Evolutionary conservation across 31 red algal species (phyloP), one percentile per base, ranked within the genome.

Genomic region (Odonthalia washingtoniensis): DNA sequence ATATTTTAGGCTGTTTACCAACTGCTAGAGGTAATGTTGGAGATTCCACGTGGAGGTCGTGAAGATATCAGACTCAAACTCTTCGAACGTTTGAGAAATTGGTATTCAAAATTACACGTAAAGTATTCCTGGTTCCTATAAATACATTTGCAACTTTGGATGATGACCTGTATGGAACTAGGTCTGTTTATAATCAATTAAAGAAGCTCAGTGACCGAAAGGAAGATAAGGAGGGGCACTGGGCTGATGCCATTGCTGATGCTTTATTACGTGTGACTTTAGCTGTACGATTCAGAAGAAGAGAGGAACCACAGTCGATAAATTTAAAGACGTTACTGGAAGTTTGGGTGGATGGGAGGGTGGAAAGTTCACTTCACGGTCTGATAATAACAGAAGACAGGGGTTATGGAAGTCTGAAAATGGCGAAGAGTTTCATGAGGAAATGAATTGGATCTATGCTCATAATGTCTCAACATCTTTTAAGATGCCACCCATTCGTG

Each of bases 101-200:
- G 66, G 9, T 26, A 6, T 36, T 21, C 66, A 70, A 36, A 28
- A 36, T 33, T 6, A 21, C 66, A 70, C 66, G 66, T 9, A 70
- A 12, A 70, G 27, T 70, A 12, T 70, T 36, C 33, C 33, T 70
- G 5, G 28, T 26, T 28, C 66, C 9, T 6, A 9, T 30, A 6
- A 6, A 70, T 28, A 28, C 33, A 6, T 70, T 70, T 26, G 66
- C 27, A 12, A 70, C 66, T 30, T 36, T 28, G 5, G 33, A 70
- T 70, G 66, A 70, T 70, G 66, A 70, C 66, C 66, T 70, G 16
- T 70, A 33, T 70, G 66, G 66, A 28, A 70, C 66, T 6, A 70
- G 66, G 33, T 28, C 66, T 12, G 27, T 9, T 9, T 6, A 70
- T 18, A 70, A 70, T 30, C 66, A 70, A 30, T 6, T 28, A 36